A percentile compares a stretch with the other conserved stretches of the same genome.
These are phyloP conservation scores for Crithidia brevicula DNA, from an alignment of 208 protist genomes.

Conservation along the genomic window DNA sequence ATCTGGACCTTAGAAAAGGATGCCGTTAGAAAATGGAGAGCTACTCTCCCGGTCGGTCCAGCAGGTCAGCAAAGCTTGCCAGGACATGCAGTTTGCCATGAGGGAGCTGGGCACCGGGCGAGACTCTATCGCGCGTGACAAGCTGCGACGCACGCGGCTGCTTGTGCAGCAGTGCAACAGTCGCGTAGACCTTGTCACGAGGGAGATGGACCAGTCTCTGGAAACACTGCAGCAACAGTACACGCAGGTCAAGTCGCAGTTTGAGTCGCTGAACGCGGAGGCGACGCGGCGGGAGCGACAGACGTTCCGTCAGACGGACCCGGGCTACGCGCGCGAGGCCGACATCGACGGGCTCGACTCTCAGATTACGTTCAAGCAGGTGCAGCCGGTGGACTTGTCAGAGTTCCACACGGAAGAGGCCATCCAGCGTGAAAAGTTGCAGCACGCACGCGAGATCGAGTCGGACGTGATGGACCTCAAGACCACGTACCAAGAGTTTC, in stretches of 20 bases:
- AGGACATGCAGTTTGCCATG: conserved; percentile 53
- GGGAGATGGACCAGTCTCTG: conserved; percentile 30
- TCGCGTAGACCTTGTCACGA: conserved; percentile 32
- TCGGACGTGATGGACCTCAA: conserved; percentile 77
- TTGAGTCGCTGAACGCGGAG: conserved; percentile 53
- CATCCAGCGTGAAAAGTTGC: conserved; percentile 73
- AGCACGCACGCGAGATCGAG: conserved; percentile 73
- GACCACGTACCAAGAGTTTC: conserved; percentile 76
- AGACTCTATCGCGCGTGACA: conserved; percentile 63
- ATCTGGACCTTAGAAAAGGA: conserved; percentile 9
- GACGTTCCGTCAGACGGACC: conserved; percentile 46
- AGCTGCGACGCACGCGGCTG: conserved; percentile 49
- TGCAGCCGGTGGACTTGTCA: conserved; percentile 55
- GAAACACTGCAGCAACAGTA: conserved; percentile 45
- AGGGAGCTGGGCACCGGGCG: conserved; percentile 59
- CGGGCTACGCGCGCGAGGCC: conserved; percentile 6
- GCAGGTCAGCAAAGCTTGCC: conserved; percentile 52
- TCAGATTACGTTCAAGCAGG: conserved; percentile 49
- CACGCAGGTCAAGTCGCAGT: conserved; percentile 37
- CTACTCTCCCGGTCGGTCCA: conserved; percentile 53
- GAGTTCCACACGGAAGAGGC: conserved; percentile 77
- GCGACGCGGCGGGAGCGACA: conserved; percentile 59
- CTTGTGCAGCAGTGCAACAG: conserved; percentile 54
- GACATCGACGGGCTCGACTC: conserved; percentile 27
- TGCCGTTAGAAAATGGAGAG: conserved; percentile 70